Base-by-base conservation (phyloP, 1,284 basidiomycete genomes). In the Testicularia cyperi region DNA sequence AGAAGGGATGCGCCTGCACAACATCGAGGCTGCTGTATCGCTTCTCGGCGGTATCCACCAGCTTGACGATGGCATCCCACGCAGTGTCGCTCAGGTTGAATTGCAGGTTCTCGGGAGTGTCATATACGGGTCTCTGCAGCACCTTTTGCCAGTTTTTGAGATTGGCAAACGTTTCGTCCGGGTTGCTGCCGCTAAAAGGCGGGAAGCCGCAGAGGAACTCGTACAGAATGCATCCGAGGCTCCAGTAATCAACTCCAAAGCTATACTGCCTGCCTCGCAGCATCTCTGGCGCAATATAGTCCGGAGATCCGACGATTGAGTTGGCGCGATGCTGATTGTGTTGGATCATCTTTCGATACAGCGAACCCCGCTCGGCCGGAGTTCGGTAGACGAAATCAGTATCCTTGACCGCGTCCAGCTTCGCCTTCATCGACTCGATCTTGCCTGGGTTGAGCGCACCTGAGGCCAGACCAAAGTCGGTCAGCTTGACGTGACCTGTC, bases 111-210 rank as follows among this genome's bases (percentile, higher is more conserved):
- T 98, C 92, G 3, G 88, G 88, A 63, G 89, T 87, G 75, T 96
- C 92, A 72, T 98, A 98, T 64, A 95, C 88, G 1, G 95, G 95
- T 55, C 95, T 79, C 16, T 88, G 82, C 4, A 99, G 82, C 3
- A 92, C 73, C 66, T 88, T 88, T 19, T 86, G 84, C 95, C 95
- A 99, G 77, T 96, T 97, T 80, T 97, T 97, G 66, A 99, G 80
- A 78, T 98, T 98, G 16, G 91, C 91, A 92, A 95, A 99, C 0
- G 95, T 99, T 79, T 99, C 95, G 70, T 99, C 94, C 0, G 92
- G 88, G 0, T 88, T 91, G 31, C 87, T 85, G 12, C 95, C 95
- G 40, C 89, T 94, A 80, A 98, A 99, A 0, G 95, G 95, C 9
- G 95, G 95, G 80, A 96, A 98, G 44, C 79, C 79, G 45, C 79